Base-by-base conservation (phyloP, 1,284 basidiomycete genomes). In the Ganoderma lucidum region DNA sequence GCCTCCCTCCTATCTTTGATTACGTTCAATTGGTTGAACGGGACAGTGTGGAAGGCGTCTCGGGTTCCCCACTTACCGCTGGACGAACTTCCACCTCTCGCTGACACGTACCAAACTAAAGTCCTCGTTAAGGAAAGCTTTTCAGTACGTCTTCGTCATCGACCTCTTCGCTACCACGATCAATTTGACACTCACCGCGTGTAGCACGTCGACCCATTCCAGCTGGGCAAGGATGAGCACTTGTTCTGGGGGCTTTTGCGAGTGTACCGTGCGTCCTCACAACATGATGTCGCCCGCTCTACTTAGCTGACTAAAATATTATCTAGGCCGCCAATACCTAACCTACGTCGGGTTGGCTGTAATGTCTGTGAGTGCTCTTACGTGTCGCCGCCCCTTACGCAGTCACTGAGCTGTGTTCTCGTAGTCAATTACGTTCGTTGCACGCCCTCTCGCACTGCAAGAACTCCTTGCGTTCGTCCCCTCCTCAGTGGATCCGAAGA, bases 21-120 rank as follows among this genome's bases (percentile, higher is more conserved):
- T 28, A 82, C 87, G 44, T 94, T 85, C 80, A 81, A 83, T 44
- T 93, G 88, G 81, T 80, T 93, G n/a, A 79, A 81, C 65, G 74
- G 74, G 17, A 71, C 78, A 23, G 72, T 83, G 51, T 73, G 73
- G 61, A 67, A 67, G n/a, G 81, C 79, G 1, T 75, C 76, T 48
- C 69, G 65, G 15, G 67, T 76, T 2, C 65, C 77, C 6, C 79
- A 80, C 61, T 72, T 81, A 6, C 65, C 77, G 2, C 68, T 77
- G 37, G 80, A 80, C 14, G 69, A 79, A 64, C 74, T 83, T 6
- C 86, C 85, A 28, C 80, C 83, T 0, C 70, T 87, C 23, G 83
- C 85, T 0, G 84, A 86, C 70, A 83, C 83, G 66, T 85, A 87
- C 72, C 73, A 77, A 30, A 81, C 86, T 0, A 76, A 78, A 30